Conservation (phyloP, 192 early-diverging fungal genomes). For the Oehlia diaphana region DNA sequence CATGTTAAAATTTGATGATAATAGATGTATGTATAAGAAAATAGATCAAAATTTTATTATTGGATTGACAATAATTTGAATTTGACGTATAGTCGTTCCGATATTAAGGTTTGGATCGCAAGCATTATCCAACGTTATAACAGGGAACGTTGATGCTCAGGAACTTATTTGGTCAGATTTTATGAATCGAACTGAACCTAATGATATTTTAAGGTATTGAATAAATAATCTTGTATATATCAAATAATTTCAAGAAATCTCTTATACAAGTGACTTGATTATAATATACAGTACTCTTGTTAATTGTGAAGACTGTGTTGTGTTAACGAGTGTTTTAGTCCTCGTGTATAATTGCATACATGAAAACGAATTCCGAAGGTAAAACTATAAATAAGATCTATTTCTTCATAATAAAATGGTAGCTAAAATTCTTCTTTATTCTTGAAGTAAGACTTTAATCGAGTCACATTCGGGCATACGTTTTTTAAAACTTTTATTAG, state of each 20-base stretch:
- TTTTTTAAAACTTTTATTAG: slow-evolving; percentile 19
- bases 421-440: background rate
- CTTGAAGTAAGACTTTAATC: slow-evolving; percentile 1
- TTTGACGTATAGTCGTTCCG: background rate
- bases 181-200: slow-evolving; percentile 15
- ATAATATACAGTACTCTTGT: background rate
- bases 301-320: background rate
- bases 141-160: background rate
- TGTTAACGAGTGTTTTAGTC: background rate
- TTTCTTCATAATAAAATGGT: background rate
- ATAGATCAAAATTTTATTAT: background rate
- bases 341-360: slow-evolving; percentile 6
- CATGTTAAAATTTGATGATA: background rate
- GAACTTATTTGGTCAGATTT: background rate
- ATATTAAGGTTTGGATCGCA: slow-evolving; percentile 3
- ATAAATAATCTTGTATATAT: background rate
- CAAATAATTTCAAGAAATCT: background rate
- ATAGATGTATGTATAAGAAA: background rate
- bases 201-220: slow-evolving; percentile 8
- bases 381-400: background rate
- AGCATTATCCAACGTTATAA: slow-evolving; percentile 16
- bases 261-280: background rate
- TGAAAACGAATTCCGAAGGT: slow-evolving; percentile 4
- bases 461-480: background rate
- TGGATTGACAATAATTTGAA: background rate